Conservation (phyloP, 768 basidiomycete species). For the Boletus sp. region DNA sequence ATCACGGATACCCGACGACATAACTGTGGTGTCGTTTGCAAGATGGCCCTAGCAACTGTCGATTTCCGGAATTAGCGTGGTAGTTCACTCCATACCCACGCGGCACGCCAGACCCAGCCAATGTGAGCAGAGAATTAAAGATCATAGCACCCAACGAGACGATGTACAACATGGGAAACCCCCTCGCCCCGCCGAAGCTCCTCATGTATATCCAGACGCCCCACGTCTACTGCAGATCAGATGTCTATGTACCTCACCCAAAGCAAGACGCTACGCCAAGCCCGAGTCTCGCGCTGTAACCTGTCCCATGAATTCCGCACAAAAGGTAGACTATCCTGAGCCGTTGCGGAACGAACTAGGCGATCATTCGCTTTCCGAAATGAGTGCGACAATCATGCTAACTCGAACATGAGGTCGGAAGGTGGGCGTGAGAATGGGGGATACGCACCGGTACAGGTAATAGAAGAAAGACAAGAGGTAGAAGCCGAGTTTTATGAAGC, state of each 20-base stretch:
- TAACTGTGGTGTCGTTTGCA: no score
- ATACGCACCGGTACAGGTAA: slow-evolving; percentile 80
- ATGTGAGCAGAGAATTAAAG: slow-evolving; percentile 7
- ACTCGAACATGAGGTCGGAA: background rate
- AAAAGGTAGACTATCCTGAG: background rate
- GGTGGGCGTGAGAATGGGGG: background rate
- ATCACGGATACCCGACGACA: no score
- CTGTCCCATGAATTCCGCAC: background rate
- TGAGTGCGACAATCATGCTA: slow-evolving; percentile 87
- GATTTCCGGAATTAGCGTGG: background rate
- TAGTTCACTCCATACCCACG: no score
- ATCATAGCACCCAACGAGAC: slow-evolving; percentile 23
- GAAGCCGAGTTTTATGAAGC: slow-evolving; percentile 92
- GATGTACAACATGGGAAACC: slow-evolving; percentile 17
- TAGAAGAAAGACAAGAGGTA: slow-evolving; percentile 91
- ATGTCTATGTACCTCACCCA: slow-evolving; percentile 16
- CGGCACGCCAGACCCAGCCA: no score
- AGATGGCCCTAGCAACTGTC: no score
- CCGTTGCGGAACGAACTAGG: background rate
- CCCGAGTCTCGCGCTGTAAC: background rate
- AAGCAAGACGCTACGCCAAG: slow-evolving; percentile 9
- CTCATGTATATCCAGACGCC: slow-evolving; percentile 11
- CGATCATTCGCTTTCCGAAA: slow-evolving; percentile 68
- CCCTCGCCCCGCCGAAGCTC: background rate
- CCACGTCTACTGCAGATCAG: slow-evolving; percentile 13